These are phyloP conservation scores for Annulohypoxylon moriforme DNA, from an alignment of 495 filamentous ascomycete genomes.

Conservation along the genomic window DNA sequence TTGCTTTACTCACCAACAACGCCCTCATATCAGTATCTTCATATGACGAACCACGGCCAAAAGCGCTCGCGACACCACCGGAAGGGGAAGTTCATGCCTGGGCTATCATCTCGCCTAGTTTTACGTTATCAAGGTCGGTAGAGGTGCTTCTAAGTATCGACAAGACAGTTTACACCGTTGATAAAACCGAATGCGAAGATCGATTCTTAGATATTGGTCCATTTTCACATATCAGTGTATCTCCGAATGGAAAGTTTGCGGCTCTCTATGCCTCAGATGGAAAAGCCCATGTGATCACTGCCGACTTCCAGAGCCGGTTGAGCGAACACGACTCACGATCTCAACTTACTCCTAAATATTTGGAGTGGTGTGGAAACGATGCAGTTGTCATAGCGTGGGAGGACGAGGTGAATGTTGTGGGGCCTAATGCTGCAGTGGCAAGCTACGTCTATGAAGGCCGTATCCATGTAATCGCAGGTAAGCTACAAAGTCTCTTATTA, in stretches of 20 bases:
- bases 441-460: constrained; percentile 91
- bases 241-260: constrained; percentile 88
- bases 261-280: constrained; percentile 87
- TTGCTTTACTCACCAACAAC: constrained; percentile 92
- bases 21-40: constrained; percentile 84
- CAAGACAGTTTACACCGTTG: constrained; percentile 85
- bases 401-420: constrained; percentile 96
- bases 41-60: constrained; percentile 91
- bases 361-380: constrained; percentile 97
- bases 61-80: constrained; percentile 79
- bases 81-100: constrained; percentile 86
- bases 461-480: constrained; percentile 88
- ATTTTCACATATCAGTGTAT: constrained; percentile 88
- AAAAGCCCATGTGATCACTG: constrained; percentile 91
- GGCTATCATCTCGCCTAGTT: constrained; percentile 87
- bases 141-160: constrained; percentile 91
- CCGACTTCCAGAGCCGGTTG: constrained; percentile 90
- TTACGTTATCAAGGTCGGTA: constrained; percentile 92
- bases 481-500: constrained; percentile 36
- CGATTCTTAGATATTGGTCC: constrained; percentile 89
- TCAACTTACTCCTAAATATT: constrained; percentile 84
- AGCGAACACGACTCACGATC: constrained; percentile 92
- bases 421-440: constrained; percentile 80
- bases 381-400: constrained; percentile 96
- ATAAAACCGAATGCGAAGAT: constrained; percentile 90